Percentiles rank a stretch among this genome's conserved stretches.
phyloP scores from a whole-genome alignment of 495 filamentous ascomycete genomes.

The Aspergillus kassunensis region DNA sequence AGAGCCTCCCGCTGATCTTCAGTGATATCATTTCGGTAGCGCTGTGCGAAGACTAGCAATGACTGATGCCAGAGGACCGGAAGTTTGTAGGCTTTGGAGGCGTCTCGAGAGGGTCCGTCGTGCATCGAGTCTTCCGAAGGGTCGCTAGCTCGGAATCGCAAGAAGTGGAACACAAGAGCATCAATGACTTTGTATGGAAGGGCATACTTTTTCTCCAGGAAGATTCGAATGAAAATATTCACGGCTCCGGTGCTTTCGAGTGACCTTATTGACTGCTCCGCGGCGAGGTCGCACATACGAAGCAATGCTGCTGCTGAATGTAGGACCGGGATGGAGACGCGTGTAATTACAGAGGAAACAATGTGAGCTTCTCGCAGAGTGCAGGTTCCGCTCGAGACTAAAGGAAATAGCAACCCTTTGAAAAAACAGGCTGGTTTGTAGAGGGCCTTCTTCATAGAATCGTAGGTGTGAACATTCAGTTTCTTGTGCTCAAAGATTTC shows the following conservation, averaged over 20 bases:
- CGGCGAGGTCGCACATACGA: constrained; percentile 86
- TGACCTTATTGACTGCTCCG: constrained; percentile 72
- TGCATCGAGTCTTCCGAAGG: constrained; percentile 45
- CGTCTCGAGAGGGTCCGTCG: constrained; percentile 31
- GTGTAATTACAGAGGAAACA: constrained; percentile 73
- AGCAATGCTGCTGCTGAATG: constrained; percentile 92
- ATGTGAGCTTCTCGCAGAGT: constrained; percentile 90
- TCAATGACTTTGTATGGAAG: constrained; percentile 93
- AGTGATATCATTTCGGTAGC: constrained; percentile 89
- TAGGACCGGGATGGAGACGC: constrained; percentile 78
- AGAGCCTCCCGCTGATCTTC: constrained; percentile 92
- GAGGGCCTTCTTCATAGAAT: constrained; percentile 82
- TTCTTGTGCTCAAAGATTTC: constrained; percentile 86
- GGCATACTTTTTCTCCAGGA: constrained; percentile 96
- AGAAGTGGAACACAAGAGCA: constrained; percentile 91
- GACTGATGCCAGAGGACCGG: constrained; percentile 91
- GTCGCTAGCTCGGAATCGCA: constrained; percentile 69
- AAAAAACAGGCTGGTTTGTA: constrained; percentile 98
- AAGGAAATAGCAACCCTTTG: constrained; percentile 91
- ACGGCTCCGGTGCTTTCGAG: constrained; percentile 77
- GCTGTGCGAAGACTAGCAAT: constrained; percentile 84
- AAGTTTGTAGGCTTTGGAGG: constrained; percentile 54
- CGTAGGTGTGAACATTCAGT: constrained; percentile 92
- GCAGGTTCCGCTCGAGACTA: constrained; percentile 72
- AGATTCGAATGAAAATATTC: constrained; percentile 85